These are phyloP conservation scores for Beta macrorhiza DNA, from an alignment of 179 eudicot species.

Conservation along the genomic window DNA sequence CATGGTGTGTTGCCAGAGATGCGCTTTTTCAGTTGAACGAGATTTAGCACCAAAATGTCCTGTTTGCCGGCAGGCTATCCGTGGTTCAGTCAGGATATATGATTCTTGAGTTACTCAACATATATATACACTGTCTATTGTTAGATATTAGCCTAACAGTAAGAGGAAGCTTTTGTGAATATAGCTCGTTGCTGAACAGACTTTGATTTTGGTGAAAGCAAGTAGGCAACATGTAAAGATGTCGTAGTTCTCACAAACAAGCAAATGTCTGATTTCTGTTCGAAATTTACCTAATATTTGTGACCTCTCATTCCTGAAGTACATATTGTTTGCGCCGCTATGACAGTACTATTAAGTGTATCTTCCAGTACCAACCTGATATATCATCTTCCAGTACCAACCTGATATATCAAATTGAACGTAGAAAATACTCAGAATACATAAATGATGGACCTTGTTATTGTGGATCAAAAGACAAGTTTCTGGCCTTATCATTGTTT, in stretches of 20 bases:
- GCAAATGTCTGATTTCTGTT: neutral
- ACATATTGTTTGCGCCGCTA: neutral
- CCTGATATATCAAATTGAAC: no score
- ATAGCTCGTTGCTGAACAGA: neutral
- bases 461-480: no score
- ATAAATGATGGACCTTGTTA: no score
- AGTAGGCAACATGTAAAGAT: neutral
- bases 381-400: no score
- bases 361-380: no score
- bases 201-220: neutral
- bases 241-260: neutral
- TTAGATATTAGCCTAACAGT: neutral
- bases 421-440: no score
- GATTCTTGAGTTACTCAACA: conserved; percentile 50
- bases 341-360: neutral
- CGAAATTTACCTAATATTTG: no score
- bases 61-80: conserved; percentile 70
- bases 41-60: conserved; percentile 75
- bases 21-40: conserved; percentile 63
- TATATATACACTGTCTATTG: neutral
- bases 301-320: neutral
- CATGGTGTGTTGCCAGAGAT: conserved; percentile 75
- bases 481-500: no score
- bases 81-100: conserved; percentile 69
- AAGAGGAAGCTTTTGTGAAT: conserved; percentile 1